Evolutionary conservation across 306 rosid genomes (phyloP), one percentile per base, ranked within the genome.

Genomic region (Urtica urens): DNA sequence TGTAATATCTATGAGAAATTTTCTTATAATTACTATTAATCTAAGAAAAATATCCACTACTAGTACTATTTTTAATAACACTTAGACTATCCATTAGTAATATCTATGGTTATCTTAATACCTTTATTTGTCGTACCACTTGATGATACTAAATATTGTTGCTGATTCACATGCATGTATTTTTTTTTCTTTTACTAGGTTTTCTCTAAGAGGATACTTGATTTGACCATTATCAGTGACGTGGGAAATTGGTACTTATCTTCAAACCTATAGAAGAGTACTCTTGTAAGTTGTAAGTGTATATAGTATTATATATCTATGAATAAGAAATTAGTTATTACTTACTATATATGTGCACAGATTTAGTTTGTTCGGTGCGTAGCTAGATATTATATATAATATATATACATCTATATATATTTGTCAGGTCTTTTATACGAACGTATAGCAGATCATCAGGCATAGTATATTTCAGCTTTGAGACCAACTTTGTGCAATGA

Each of bases 201-300:
- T 51, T 51, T 51, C 57, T 51, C 43, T 11, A 51, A 51, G 57
- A 51, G 56, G 42, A 33, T 41, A 34, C 43, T 51, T 33, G 24
- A 29, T 17, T 16, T 17, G 5, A 20, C 9, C 42, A 33, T 11
- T n/a, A n/a, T n/a, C n/a, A n/a, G n/a, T n/a, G 43, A 51, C 23
- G 14, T 51, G 42, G 26, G 2, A 23, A 24, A n/a, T n/a, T n/a
- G n/a, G 24, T 20, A 34, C 0, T 49, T 15, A 1, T 51, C 27
- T 12, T 30, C 43, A 38, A 29, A 51, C 42, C 34, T 33, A 25
- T 30, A 31, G 39, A 45, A 4, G 8, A 46, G 7, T 10, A 12
- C 23, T 33, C 57, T 14, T 22, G 25, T 48, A 48, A 48, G 35
- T 10, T 51, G 30, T 51, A 7, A 3, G 10, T 22, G 4, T 33